Evolutionary conservation across 306 rosid species (phyloP), one percentile per base, ranked within the genome.

Genomic region (Luffa aegyptiaca): DNA sequence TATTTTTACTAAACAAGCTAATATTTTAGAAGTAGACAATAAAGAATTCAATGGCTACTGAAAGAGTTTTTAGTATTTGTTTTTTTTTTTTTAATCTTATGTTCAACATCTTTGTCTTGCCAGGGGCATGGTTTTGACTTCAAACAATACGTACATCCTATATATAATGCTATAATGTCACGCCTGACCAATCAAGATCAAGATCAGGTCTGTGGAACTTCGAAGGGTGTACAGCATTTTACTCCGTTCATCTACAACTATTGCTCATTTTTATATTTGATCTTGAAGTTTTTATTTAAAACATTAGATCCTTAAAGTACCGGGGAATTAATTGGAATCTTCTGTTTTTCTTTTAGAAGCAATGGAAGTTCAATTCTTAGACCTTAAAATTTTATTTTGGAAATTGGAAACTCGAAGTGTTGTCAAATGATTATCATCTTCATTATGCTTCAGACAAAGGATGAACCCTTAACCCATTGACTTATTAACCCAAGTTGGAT

Each of bases 121-220:
- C 83, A 96, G 99, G 97, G 83, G 49, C 79, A 81, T 51, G 83
- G 87, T 80, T 96, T 96, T 84, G 97, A 96, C 83, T 96, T 93
- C 85, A 89, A 90, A 80, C 92, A 96, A 35, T 93, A 86, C 78
- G 96, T 96, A 79, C 98, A 81, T 78, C 98, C 99, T 44, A 89
- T 96, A 80, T 96, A 90, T 83, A 86, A 87, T 73, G 97, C 91
- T 83, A 96, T 96, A 80, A 96, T 96, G 99, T 90, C 99, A 48
- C 96, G 99, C 72, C 85, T 96, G 93, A 91, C 93, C 82, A 96
- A 96, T 89, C 99, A 96, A 90, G 99, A 96, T 88, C 99, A 96
- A 83, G 99, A 96, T 90, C 99, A 96, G 97, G 99, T 96, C 78
- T 72, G 96, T 82, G 52, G 62, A 81, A 65, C 11, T 64, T 73